These are phyloP conservation scores for Cutaneotrichosporon dermatis DNA, from an alignment of 1,284 basidiomycete species.

Conservation along the genomic window DNA sequence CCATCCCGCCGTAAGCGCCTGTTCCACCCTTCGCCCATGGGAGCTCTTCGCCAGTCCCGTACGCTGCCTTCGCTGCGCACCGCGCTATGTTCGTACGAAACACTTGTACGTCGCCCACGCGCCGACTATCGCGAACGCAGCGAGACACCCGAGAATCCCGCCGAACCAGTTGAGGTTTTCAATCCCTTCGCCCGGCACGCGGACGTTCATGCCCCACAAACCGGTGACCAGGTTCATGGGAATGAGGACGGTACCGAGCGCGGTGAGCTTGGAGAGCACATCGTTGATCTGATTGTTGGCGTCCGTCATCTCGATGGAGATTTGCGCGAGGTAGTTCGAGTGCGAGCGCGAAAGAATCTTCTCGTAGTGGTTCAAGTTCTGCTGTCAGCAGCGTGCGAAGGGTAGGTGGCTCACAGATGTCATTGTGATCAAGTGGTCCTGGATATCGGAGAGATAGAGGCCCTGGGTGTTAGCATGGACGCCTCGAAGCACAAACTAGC, in stretches of 20 bases:
- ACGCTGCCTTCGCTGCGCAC: too few relatives aligned
- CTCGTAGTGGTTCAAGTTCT: slow-evolving; percentile 94
- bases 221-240: slow-evolving; percentile 95
- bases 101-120: slow-evolving; percentile 63
- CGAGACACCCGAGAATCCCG: slow-evolving; percentile 72
- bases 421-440: slow-evolving; percentile 99
- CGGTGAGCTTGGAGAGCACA: slow-evolving; percentile 96
- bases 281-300: slow-evolving; percentile 99
- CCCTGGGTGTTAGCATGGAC: slow-evolving; percentile 55
- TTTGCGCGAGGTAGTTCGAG: slow-evolving; percentile 98
- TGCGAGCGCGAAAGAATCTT: slow-evolving; percentile 98
- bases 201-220: slow-evolving; percentile 49
- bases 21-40: too few relatives aligned
- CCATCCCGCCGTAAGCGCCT: too few relatives aligned
- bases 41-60: too few relatives aligned
- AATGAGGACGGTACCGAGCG: slow-evolving; percentile 93
- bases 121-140: slow-evolving; percentile 71
- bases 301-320: slow-evolving; percentile 98
- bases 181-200: slow-evolving; percentile 72
- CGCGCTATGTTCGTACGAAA: slow-evolving; percentile 5
- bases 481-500: not conserved
- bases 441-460: slow-evolving; percentile 89
- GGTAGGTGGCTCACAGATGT: slow-evolving; percentile 51
- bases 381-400: too few relatives aligned
- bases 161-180: slow-evolving; percentile 63